Conservation (phyloP, 1,284 basidiomycete genomes). For the Puccinia horiana region DNA sequence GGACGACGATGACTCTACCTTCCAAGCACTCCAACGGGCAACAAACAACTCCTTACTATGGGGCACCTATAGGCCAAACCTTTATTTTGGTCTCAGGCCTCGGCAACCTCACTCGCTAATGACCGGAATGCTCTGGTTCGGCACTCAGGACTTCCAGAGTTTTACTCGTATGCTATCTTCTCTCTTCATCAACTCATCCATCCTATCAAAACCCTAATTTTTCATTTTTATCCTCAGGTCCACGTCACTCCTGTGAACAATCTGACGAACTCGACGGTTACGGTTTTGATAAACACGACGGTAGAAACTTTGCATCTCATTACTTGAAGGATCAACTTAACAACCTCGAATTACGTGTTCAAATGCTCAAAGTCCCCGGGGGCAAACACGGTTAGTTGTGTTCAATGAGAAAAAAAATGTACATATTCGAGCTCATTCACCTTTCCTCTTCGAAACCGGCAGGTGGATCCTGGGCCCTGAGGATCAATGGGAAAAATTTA, state of each 20-base stretch:
- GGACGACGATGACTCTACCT: not conserved
- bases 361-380: constrained; percentile 77
- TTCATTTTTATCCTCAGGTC: constrained; percentile 67
- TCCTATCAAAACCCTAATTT: no score
- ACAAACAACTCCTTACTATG: constrained; percentile 68
- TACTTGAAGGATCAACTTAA: constrained; percentile 76
- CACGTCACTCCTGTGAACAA: constrained; percentile 87
- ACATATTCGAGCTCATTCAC: constrained; percentile 24
- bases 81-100: constrained; percentile 88
- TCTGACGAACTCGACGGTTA: constrained; percentile 76
- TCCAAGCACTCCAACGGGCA: constrained; percentile 7
- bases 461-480: constrained; percentile 30
- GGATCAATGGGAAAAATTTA: constrained; percentile 33
- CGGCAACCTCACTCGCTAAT: constrained; percentile 79
- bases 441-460: not conserved
- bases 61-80: constrained; percentile 85
- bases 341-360: constrained; percentile 80
- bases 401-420: no score
- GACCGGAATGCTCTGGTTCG: constrained; percentile 90
- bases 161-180: constrained; percentile 52
- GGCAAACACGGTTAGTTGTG: constrained; percentile 67
- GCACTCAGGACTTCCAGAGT: constrained; percentile 72
- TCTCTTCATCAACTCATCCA: not conserved
- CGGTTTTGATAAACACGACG: constrained; percentile 83
- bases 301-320: constrained; percentile 79